Evolutionary conservation across 805 yeast species (phyloP), one percentile per base, ranked within the genome.

Genomic region (Starmerella kuoi): DNA sequence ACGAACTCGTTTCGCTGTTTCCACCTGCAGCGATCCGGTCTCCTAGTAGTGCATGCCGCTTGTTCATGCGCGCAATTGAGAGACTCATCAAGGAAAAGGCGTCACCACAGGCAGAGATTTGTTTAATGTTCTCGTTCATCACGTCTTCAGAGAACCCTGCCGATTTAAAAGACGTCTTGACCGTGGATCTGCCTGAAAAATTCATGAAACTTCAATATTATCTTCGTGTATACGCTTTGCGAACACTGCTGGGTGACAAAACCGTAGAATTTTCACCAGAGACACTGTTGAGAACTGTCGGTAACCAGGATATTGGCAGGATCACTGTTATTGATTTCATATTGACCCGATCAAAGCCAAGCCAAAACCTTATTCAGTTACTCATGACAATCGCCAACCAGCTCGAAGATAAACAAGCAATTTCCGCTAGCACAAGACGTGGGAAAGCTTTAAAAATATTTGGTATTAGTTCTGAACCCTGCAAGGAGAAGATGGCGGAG

Each of bases 211-310:
- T 40, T 4, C 26, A 36, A 12, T 26, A 32, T 19, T 26, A n/a
- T 15, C 32, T 44, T 11, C 41, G 41, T 5, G 32, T 40, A 4
- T 40, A 36, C 27, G 17, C 36, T 9, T 9, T 44, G 8, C 40
- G 47, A 3, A 11, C 38, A 1, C 19, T 36, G 8, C 12, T 26
- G 6, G 3, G 3, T 7, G 32, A 33, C 24, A 30, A 24, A 14
- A 20, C 19, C 2, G 14, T 22, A 7, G 12, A n/a, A 9, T 9
- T 44, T 3, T 4, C 33, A 3, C 15, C 6, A 3, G 23, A 21
- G 7, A n/a, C 4, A 14, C 34, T 40, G 11, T 14, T 6, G 12
- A 20, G 4, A 2, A 11, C 33, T 5, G 46, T 35, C 2, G 46
- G 46, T 11, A 23, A 31, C 7, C 22, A 21, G 6, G 36, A 30